Base-by-base conservation (phyloP, 2,329 filamentous ascomycete genomes). In the Madurella fahalii region DNA sequence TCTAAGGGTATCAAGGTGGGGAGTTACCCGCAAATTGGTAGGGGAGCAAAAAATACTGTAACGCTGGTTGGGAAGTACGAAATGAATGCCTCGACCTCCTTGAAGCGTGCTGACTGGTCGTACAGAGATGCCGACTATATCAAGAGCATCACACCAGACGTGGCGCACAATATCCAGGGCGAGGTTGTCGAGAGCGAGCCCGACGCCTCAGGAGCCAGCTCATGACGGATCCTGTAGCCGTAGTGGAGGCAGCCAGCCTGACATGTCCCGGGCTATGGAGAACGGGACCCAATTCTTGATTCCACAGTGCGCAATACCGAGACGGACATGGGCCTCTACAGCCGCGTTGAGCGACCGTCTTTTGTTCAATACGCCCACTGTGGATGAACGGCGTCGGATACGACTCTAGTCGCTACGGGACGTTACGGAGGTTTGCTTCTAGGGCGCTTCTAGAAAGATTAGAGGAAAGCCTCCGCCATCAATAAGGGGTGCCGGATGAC, bases 11-110 rank as follows among this genome's bases (percentile, higher is more conserved):
- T 97, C 65, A 97, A 97, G 74, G 90, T 97, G 15, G 94, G 94
- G 45, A 95, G 90, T 71, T 97, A 99, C 72, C 94, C 94, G 37
- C 79, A 90, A 52, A 96, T 92, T 91, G 90, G 88, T 5, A 93
- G 90, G 77, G 34, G 83, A 84, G 65, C 79, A 79, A 59, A 97
- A 59, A 97, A 97, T 71, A 94, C 91, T 0, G 90, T 97, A 46
- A 96, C 93, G 11, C 76, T 99, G 50, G 92, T 96, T 17, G 83
- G 83, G 62, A 76, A 72, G 77, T 81, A 47, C n/a, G 54, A 7
- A 25, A 4, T 25, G 25, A 25, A 7, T 46, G 13, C 2, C 12
- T 12, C 30, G 9, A 5, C 15, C 2, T 2, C 31, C 18, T 47
- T 17, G 8, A 8, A 2, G 4, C 34, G 20, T 25, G 39, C 57